A percentile compares a stretch with the other conserved stretches of the same genome.
Conservation (phyloP, 2,329 filamentous ascomycete genomes). For the Trichoderma sp. region DNA sequence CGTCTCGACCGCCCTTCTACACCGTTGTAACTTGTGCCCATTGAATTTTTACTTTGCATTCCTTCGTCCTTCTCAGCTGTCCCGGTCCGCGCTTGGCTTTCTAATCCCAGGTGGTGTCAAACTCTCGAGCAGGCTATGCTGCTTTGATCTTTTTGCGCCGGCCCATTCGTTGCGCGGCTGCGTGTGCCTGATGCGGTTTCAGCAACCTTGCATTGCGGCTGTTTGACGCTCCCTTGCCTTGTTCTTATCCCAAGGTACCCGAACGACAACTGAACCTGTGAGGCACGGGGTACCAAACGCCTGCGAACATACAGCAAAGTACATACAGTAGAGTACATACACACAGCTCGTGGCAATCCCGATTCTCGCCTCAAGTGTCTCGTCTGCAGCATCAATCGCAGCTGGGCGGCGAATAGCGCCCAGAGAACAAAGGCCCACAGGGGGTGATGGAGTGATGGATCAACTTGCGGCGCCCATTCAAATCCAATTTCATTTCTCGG, state of each 20-base stretch:
- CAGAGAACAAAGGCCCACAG: not conserved
- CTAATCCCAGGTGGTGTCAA: not conserved
- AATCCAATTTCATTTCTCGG: not conserved
- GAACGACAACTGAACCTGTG: not conserved
- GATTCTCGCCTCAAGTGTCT: conserved; percentile 9
- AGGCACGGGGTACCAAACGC: not conserved
- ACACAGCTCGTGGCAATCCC: not conserved
- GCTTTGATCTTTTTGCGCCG: not conserved
- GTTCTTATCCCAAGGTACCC: not conserved
- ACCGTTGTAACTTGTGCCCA: not conserved
- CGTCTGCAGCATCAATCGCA: conserved; percentile 11
- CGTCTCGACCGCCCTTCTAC: conserved; percentile 3
- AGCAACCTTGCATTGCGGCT: not conserved
- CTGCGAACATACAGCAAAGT: not conserved
- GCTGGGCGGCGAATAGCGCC: conserved; percentile 16
- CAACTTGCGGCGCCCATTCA: not conserved
- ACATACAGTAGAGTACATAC: not conserved
- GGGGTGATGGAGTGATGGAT: not conserved
- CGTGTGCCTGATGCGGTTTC: not conserved
- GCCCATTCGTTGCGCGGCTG: not conserved
- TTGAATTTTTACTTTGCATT: not conserved
- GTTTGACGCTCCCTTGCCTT: not conserved
- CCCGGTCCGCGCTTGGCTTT: not conserved
- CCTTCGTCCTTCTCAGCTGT: not conserved
- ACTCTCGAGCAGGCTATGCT: not conserved